These are phyloP conservation scores for Tolypocladium guangdongense DNA, from an alignment of 2,329 filamentous ascomycete genomes.

Conservation along the genomic window DNA sequence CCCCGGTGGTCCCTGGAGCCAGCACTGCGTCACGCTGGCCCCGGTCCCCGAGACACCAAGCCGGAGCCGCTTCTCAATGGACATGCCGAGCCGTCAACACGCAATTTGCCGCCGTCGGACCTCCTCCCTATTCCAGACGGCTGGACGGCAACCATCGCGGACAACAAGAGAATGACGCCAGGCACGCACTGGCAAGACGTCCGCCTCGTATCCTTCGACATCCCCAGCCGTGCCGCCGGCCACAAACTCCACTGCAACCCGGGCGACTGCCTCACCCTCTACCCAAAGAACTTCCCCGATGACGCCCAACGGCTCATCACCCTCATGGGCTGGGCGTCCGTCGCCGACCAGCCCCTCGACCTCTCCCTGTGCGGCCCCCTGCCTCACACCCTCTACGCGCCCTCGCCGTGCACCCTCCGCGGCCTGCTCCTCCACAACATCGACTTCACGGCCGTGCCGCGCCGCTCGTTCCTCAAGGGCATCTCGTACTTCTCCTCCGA, in stretches of 20 bases:
- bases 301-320: constrained; percentile 73
- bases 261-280: constrained; percentile 71
- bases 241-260: constrained; percentile 39
- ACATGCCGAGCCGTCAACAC: constrained; percentile 3
- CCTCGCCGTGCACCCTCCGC: constrained; percentile 51
- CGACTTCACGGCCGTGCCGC: constrained; percentile 82
- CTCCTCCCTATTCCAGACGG: constrained; percentile 46
- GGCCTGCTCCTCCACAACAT: constrained; percentile 70
- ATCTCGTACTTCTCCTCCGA: constrained; percentile 68
- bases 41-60: background rate
- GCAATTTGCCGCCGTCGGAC: constrained; percentile 16
- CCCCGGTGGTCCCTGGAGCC: constrained; percentile 48
- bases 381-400: constrained; percentile 22
- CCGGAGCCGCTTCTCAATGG: constrained; percentile 2
- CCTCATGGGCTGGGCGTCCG: constrained; percentile 64
- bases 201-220: constrained; percentile 57
- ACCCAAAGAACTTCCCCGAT: constrained; percentile 73
- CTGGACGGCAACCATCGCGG: constrained; percentile 44
- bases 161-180: constrained; percentile 69
- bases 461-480: constrained; percentile 72
- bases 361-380: constrained; percentile 28
- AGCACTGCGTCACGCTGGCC: constrained; percentile 7
- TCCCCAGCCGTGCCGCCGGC: constrained; percentile 18
- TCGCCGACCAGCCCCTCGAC: constrained; percentile 61
- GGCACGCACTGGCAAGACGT: constrained; percentile 86